Evolutionary conservation across 345 rosid genomes (phyloP), one percentile per base, ranked within the genome.

Genomic region (Schrenkiella parvula): DNA sequence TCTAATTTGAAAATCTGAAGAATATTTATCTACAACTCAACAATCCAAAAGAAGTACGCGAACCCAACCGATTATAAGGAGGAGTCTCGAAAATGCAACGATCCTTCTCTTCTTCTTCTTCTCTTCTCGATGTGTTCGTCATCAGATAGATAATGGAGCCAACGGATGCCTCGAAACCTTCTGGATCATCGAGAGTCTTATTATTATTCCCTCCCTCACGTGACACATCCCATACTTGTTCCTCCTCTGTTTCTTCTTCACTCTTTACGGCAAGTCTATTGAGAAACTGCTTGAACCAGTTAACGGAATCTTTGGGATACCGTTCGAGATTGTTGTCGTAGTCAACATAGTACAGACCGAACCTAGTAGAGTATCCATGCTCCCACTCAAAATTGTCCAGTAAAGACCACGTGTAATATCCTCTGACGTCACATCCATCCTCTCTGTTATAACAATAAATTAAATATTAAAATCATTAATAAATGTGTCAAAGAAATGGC

Each of bases 331-430:
- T 34, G 9, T 78, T 50, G 11, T 75, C 57, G 67, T 56, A 80
- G 8, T 82, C 83, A 3, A 82, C 76, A 53, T 74, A 82, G 29
- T 63, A 71, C 3, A 82, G 14, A 12, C 86, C 86, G 13, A 74
- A 80, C 2, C 86, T 75, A 13, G 29, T 25, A 0, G 70, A 43
- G 14, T 82, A 82, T 10, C 86, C 86, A 56, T 64, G 12, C 17
- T 31, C 67, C 86, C 86, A 82, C 19, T 82, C 83, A 9, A 77
- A 80, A 19, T 82, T 75, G 53, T 82, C 86, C 13, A 78, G 34
- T 14, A 82, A 75, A 1, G 86, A 80, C 86, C 86, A 82, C 2
- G 50, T 31, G 34, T 48, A 80, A 26, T 64, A 82, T 18, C 83
- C 86, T 62, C 70, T 71, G 0, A 80, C 80, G 19, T 78, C 62